phyloP scores from a whole-genome alignment of 768 basidiomycete species.

The Tricholoma sp. region DNA sequence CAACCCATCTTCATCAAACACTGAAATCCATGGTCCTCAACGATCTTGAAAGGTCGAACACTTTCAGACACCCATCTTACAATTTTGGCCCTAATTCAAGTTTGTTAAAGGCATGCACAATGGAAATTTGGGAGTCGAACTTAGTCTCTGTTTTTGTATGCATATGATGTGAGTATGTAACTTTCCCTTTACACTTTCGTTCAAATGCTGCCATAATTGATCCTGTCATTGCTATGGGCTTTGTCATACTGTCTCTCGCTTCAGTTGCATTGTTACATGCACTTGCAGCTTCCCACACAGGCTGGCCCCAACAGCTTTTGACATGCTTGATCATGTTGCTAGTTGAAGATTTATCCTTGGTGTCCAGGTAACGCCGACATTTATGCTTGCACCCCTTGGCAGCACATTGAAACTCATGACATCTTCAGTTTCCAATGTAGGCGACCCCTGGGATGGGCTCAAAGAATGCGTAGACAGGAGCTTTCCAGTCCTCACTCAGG shows the following conservation, averaged over 20 bases:
- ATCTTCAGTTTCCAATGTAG: not conserved
- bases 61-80: constrained; percentile 1
- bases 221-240: not conserved
- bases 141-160: not conserved
- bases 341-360: constrained; percentile 6
- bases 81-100: constrained; percentile 2
- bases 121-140: too few relatives aligned
- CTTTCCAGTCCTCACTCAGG: too few relatives aligned
- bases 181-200: constrained; percentile 2
- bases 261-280: not conserved
- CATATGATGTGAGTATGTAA: constrained; percentile 6
- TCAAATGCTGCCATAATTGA: constrained; percentile 3
- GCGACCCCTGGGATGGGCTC: not conserved
- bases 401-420: constrained; percentile 1
- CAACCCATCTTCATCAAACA: too few relatives aligned
- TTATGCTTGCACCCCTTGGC: constrained; percentile 8
- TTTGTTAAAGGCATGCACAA: not conserved
- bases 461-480: too few relatives aligned
- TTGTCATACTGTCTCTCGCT: not conserved
- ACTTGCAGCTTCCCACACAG: not conserved
- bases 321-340: constrained; percentile 5
- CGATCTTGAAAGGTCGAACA: not conserved
- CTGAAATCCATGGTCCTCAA: too few relatives aligned
- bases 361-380: constrained; percentile 5
- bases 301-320: not conserved